These are phyloP conservation scores for Torulaspora maleeae DNA, from an alignment of 805 yeast species.

Conservation along the genomic window DNA sequence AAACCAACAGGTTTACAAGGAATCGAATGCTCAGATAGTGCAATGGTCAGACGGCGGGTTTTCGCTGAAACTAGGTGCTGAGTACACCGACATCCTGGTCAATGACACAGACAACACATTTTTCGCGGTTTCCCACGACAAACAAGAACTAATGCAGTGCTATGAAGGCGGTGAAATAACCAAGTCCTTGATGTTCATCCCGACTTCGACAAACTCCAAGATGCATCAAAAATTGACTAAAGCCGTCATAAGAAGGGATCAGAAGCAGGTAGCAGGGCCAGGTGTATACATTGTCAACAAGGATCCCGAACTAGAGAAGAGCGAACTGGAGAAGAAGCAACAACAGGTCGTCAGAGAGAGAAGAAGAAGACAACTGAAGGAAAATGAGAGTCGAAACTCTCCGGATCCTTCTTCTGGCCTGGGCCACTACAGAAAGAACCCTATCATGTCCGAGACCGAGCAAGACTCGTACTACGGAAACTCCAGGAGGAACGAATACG, in stretches of 20 bases:
- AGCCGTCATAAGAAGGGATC: conserved; percentile 47
- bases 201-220: conserved; percentile 82
- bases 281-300: conserved; percentile 41
- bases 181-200: conserved; percentile 69
- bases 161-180: conserved; percentile 62
- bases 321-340: conserved; percentile 62
- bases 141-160: conserved; percentile 56
- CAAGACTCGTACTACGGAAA: conserved; percentile 12
- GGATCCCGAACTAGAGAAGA: conserved; percentile 69
- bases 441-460: conserved; percentile 3
- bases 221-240: conserved; percentile 77
- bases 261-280: conserved; percentile 36
- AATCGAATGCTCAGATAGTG: conserved; percentile 82
- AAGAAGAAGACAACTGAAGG: conserved; percentile 53
- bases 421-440: conserved; percentile 17
- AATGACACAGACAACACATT: conserved; percentile 66
- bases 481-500: conserved; percentile 31
- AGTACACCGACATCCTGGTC: conserved; percentile 71
- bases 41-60: conserved; percentile 93
- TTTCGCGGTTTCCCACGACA: conserved; percentile 65
- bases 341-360: conserved; percentile 61
- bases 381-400: conserved; percentile 54
- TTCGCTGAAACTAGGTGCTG: conserved; percentile 82
- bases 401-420: conserved; percentile 31
- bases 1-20: conserved; percentile 68